Evolutionary conservation across 768 basidiomycete species (phyloP), one percentile per base, ranked within the genome.

Genomic region (Dacryopinax spathularia): DNA sequence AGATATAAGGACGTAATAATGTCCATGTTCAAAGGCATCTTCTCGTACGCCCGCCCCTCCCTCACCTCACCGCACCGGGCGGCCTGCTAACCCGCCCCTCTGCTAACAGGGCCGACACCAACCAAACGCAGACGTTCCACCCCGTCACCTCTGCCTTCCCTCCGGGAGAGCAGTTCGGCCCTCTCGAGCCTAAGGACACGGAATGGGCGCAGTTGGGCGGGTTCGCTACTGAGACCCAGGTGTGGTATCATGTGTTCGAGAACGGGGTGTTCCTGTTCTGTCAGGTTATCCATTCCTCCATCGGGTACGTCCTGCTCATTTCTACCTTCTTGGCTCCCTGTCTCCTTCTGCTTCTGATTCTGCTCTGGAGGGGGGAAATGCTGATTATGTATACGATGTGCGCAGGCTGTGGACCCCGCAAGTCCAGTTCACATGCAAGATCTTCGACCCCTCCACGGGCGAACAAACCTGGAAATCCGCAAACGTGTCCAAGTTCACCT

Each of bases 401-500:
- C 43, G 12, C 70, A 95, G 93, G 25, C 73, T 97, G 65, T 93
- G 94, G 85, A 94, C 89, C 71, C 93, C 96, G 2, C 90, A 87
- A 33, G 86, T 95, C 69, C 95, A 99, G 74, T 91, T 97, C 74
- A 89, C 85, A 2, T 93, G 86, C 84, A 95, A 93, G 75, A 75
- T 88, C 60, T 86, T 82, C 77, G 82, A 96, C 70, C 86, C 91
- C 4, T 79, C 81, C 66, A 90, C 86, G 20, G 82, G 84, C 63
- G 80, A 88, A 69, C 80, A 75, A 48, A 78, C 77, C 64, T 99
- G 94, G 94, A 89, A 88, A 73, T 91, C 90, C 29, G 72, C 91
- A 73, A 92, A 91, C 64, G 88, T 89, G 36, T 78, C 79, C 70
- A 88, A 90, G 73, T 93, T 92, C 70, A 79, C 81, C 62, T 82